phyloP scores from a whole-genome alignment of 1,284 basidiomycete species.

The Papiliotrema flavescens region DNA sequence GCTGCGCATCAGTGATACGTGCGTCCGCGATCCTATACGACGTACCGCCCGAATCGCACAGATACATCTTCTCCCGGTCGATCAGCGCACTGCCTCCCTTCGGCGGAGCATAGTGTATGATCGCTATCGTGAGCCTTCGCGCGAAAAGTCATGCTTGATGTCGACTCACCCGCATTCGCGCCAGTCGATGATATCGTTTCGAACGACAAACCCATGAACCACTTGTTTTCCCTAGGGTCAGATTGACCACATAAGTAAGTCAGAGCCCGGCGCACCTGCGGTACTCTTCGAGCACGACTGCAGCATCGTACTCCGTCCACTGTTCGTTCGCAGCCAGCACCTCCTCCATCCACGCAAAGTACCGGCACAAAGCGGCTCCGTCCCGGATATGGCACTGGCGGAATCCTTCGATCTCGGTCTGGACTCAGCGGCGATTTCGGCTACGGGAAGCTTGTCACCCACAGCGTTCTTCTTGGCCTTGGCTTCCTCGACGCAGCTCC shows the following conservation, averaged over 20 bases:
- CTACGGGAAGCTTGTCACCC: neutral
- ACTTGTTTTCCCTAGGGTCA: constrained; percentile 60
- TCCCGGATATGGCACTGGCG: constrained; percentile 84
- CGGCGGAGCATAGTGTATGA: constrained; percentile 90
- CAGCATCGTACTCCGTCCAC: constrained; percentile 76
- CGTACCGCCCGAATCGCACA: constrained; percentile 88
- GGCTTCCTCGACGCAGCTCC: constrained; percentile 73
- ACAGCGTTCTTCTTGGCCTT: constrained; percentile 84
- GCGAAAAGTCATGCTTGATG: neutral
- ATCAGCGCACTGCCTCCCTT: constrained; percentile 71
- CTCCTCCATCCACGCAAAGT: constrained; percentile 94
- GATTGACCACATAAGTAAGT: neutral
- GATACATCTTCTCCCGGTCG: constrained; percentile 76
- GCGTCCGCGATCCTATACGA: neutral
- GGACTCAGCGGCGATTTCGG: neutral
- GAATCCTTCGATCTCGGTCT: constrained; percentile 82
- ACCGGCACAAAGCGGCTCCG: constrained; percentile 76
- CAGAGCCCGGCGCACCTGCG: constrained; percentile 56
- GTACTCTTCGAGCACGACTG: constrained; percentile 72
- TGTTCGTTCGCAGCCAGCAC: constrained; percentile 62
- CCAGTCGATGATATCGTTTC: constrained; percentile 88
- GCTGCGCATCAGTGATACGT: constrained; percentile 49
- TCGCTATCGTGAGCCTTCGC: constrained; percentile 54
- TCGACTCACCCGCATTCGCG: constrained; percentile 68
- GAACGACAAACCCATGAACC: constrained; percentile 87